Percentiles rank a stretch among this genome's conserved stretches.
These are phyloP conservation scores for Boletellus emodensis DNA, from an alignment of 768 basidiomycete genomes.

Conservation along the genomic window DNA sequence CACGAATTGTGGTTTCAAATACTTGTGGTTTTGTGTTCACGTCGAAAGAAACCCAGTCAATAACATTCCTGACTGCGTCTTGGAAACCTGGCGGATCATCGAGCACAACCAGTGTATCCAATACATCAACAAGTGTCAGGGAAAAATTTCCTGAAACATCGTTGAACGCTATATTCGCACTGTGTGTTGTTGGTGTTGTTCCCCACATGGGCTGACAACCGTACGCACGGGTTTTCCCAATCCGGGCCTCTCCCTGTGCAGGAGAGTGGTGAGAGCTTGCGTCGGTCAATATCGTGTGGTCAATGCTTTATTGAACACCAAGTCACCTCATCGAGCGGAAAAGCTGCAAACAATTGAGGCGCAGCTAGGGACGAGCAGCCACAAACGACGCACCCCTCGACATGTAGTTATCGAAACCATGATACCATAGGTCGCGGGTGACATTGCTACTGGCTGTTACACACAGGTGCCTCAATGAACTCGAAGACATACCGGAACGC, in stretches of 20 bases:
- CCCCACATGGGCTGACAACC: conserved; percentile 27
- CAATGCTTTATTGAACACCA: conserved; percentile 4
- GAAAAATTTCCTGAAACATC: conserved; percentile 96
- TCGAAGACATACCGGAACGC: conserved; percentile 46
- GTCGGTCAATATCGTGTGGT: conserved; percentile 13
- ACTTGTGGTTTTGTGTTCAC: conserved; percentile 96
- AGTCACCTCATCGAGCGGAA: conserved; percentile 77
- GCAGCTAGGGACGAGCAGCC: conserved; percentile 5
- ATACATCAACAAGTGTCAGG: conserved; percentile 72
- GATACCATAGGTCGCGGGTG: conserved; percentile 80
- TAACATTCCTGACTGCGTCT: conserved; percentile 76
- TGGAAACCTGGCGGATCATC: conserved; percentile 77
- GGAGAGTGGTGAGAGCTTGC: conserved; percentile 80
- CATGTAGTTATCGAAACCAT: conserved; percentile 91
- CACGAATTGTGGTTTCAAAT: conserved; percentile 94
- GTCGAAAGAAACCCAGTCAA: conserved; percentile 84
- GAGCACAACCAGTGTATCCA: conserved; percentile 90
- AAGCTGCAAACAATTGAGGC: conserved; percentile 47
- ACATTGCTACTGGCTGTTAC: conserved; percentile 47
- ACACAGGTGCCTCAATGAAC: not conserved
- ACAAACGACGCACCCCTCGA: conserved; percentile 50
- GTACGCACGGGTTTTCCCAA: conserved; percentile 77
- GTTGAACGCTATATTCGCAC: conserved; percentile 74
- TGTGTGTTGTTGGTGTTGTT: conserved; percentile 23
- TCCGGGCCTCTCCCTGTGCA: conserved; percentile 88